Evolutionary conservation across 2,329 filamentous ascomycete species (phyloP), one percentile per base, ranked within the genome.

Genomic region (Exophiala oligosperma): DNA sequence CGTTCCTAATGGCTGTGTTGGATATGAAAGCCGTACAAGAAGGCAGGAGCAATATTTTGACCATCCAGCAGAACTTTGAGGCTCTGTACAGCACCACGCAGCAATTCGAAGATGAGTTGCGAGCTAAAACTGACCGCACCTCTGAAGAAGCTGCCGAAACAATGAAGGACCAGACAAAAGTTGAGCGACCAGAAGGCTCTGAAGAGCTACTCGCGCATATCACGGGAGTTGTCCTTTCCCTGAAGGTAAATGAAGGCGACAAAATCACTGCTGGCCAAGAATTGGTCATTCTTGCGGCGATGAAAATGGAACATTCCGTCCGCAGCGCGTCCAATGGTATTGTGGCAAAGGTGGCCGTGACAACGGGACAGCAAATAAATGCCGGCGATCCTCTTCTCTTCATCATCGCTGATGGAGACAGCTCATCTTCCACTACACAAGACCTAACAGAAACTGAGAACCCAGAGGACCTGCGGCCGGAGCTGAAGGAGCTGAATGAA

Each of bases 251-350:
- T 28, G 59, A 53, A 54, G 59, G 59, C 56, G 59, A 61, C 56
- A 61, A 59, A 49, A 49, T 61, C 52, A 59, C 59, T 47, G 59
- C 59, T 56, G 59, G 59, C 56, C 59, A 61, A 56, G 59, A 61
- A 59, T 49, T 61, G 59, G 52, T 54, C 49, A 52, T 61, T 56
- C 59, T 61, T 40, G 59, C 44, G 43, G 59, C 59, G 17, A 61
- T 61, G 59, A 61, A 61, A 49, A 61, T 61, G 59, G 59, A 61
- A 59, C 59, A 61, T 59, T 61, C 59, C 28, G 59, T 61, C 29
- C 59, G 56, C 43, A 61, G 56, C 56, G 49, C 48, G 43, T 59
- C 47, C 52, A 58, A 61, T 48, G 59, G 59, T 54, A 52, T 56
- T 52, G 59, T 61, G 40, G 51, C 35, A 24, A 61, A 61, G 50